Base-by-base conservation (phyloP, 352 stramenopile species). In the Globisporangium canariense region DNA sequence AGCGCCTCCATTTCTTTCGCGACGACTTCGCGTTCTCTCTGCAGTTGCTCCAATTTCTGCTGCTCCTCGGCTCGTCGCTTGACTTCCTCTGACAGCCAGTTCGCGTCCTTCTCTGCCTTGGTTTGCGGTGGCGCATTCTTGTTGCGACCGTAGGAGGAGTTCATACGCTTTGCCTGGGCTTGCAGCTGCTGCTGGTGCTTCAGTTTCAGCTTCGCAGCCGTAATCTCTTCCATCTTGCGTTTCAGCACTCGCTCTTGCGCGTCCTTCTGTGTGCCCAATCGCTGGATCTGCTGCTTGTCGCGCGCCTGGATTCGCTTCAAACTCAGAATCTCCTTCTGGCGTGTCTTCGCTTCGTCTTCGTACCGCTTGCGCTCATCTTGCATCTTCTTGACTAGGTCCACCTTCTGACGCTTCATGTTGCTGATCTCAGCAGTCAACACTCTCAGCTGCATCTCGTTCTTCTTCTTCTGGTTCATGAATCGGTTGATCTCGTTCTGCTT, bases 371-470 rank as follows among this genome's bases (percentile, higher is more conserved):
- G 81, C 61, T 96, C 88, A 45, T 86, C 78, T 56, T 92, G 75
- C 83, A 96, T 96, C 62, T 94, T 93, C 61, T 91, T 91, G 28
- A 94, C 75, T 28, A 96, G 58, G 28, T 96, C 88, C n/a, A 96
- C 88, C 55, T 94, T 96, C 61, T 96, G 88, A 6, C 85, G 71
- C 73, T 96, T 96, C 88, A 96, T 96, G 60, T 86, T 89, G 22
- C 62, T 82, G 53, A 96, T 93, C 68, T 96, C 88, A 10, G 82
- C 80, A 6, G 79, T 91, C 38, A 94, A 59, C 6, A 93, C 83
- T 20, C 87, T 78, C 36, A 94, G 61, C 53, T 96, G 83, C 72
- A 89, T 91, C 65, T 96, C 87, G 57, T 86, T 93, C 66, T 96
- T 96, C 71, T 91, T 90, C 68, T 93, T 93, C 57, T 93, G 76